Base-by-base conservation (phyloP, 2,329 filamentous ascomycete species). In the Bipolaris sorokiniana region DNA sequence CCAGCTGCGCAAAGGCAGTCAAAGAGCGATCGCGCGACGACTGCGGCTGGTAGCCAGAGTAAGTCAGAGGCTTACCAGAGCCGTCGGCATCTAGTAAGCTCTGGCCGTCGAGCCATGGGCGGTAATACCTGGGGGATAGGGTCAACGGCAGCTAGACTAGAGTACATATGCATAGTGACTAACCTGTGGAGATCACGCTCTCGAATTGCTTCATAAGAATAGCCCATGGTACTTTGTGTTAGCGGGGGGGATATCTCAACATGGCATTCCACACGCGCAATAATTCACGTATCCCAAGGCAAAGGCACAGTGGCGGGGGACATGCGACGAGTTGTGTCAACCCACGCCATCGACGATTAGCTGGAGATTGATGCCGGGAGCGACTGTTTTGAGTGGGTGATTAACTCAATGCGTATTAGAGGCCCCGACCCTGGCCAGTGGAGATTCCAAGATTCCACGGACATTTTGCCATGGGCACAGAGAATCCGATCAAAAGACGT, bases 1-100 rank as follows among this genome's bases (percentile, higher is more conserved):
- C 74, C 7, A 77, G 67, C 58, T 77, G 75, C 48, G 70, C 71
- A 49, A 77, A 75, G 50, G 73, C 73, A 2, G 72, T 76, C 48
- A 76, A 59, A 42, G 64, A 61, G 44, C 70, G 68, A 59, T 76
- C 71, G 45, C 61, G 51, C 4, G 66, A 71, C 31, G 54, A 47
- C 22, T 64, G 56, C 1, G 73, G 65, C 5, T 55, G 48, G 48
- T 64, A 69, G 48, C 62, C 68, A 20, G 58, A 63, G 51, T 70
- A 67, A 28, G 61, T 68, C 51, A 74, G 65, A 54, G 64, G 63
- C 38, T 65, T 72, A 31, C 58, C 54, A 47, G 65, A 62, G 26
- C 57, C 61, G 50, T 67, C 69, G 18, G 68, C 55, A 47, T 70
- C 55, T 37, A 70, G 63, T 46, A 75, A 68, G 61, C 60, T 70